Evolutionary conservation across 441 rosid genomes (phyloP).

Genomic region (Omphalea diandra): DNA sequence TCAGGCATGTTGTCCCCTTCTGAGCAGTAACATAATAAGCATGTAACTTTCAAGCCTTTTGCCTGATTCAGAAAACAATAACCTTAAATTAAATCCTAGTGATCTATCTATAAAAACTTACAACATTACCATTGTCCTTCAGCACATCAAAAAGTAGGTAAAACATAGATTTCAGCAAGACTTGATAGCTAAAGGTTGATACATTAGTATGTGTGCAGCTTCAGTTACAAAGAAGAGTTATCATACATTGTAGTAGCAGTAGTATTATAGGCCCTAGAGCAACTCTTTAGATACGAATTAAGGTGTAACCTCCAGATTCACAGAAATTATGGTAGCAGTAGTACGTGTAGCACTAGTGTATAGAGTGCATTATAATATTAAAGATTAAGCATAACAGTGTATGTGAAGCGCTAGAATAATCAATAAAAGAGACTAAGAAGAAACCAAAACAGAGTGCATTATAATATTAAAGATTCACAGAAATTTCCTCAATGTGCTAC

Average conservation of each 20-base stretch:
- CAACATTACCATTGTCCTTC: not conserved
- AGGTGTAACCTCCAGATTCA: too few species aligned
- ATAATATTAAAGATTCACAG: not conserved
- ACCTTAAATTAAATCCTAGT: conserved; percentile 14
- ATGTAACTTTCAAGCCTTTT: conserved; percentile 73
- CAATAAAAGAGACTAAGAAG: not conserved
- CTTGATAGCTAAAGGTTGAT: too few species aligned
- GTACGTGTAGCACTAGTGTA: too few species aligned
- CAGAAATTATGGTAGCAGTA: too few species aligned
- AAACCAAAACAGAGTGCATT: not conserved
- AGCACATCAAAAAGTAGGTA: not conserved
- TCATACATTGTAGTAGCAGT: too few species aligned
- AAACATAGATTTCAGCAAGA: not conserved
- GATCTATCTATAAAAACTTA: not conserved
- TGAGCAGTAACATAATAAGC: conserved; percentile 85
- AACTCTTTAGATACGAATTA: too few species aligned
- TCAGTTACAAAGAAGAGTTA: too few species aligned
- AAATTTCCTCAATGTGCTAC: not conserved
- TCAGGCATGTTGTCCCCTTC: conserved; percentile 93
- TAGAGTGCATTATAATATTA: too few species aligned
- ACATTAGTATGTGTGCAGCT: too few species aligned
- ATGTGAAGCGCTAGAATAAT: too few species aligned
- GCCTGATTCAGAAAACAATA: conserved; percentile 50
- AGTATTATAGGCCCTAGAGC: too few species aligned
- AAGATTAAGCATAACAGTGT: not conserved